Evolutionary conservation across 768 basidiomycete species (phyloP).

Genomic region (Rhodosporidiobolus odoratus): DNA sequence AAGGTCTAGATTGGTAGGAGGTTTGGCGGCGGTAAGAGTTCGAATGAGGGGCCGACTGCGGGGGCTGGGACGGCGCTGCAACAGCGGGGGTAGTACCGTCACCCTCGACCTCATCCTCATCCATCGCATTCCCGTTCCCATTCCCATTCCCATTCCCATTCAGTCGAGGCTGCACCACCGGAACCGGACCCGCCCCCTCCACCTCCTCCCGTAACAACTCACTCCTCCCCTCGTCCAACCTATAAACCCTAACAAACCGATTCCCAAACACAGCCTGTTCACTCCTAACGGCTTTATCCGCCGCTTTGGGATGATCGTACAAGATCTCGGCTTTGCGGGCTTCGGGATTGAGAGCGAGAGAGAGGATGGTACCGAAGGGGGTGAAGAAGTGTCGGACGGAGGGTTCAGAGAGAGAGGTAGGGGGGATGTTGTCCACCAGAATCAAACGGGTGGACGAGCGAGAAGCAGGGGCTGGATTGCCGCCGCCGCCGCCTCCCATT

Average conservation of each 20-base stretch:
- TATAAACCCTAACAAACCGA: conserved; percentile 90
- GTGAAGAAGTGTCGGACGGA: conserved; percentile 83
- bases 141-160: conserved; percentile 49
- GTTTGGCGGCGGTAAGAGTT: conserved; percentile 26
- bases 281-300: conserved; percentile 81
- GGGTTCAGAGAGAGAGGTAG: conserved; percentile 69
- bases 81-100: background rate
- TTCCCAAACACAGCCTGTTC: conserved; percentile 93
- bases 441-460: conserved; percentile 65
- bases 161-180: conserved; percentile 76
- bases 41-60: conserved; percentile 24
- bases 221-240: conserved; percentile 55
- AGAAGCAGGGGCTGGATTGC: conserved; percentile 34
- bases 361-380: conserved; percentile 84
- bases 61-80: background rate
- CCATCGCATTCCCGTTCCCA: background rate
- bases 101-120: background rate
- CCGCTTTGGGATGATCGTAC: conserved; percentile 78
- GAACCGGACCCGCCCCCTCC: background rate
- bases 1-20: background rate
- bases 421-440: conserved; percentile 90
- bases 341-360: conserved; percentile 73
- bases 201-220: too few relatives aligned
- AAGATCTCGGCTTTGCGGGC: conserved; percentile 42
- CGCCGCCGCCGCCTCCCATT: conserved; percentile 50